phyloP scores from a whole-genome alignment of 192 early-diverging fungal genomes.

The Coemansia brasiliensis region DNA sequence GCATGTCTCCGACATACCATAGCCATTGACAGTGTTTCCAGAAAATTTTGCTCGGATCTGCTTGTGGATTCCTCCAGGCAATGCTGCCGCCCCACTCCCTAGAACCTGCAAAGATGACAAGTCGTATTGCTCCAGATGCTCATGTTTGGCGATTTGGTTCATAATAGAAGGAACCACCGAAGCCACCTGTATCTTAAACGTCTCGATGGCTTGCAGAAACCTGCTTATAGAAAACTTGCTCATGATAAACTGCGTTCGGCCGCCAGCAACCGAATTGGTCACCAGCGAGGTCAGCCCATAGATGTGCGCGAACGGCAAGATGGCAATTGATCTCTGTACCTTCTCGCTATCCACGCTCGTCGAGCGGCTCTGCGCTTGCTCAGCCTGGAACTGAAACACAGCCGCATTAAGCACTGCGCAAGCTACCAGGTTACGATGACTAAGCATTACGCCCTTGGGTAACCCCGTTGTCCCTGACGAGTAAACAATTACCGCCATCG shows the following conservation, averaged over 20 bases:
- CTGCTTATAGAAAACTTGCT: constrained; percentile 64
- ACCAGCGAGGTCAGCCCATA: constrained; percentile 33
- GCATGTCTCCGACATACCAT: constrained; percentile 62
- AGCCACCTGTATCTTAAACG: constrained; percentile 60
- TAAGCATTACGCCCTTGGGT: constrained; percentile 66
- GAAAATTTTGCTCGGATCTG: constrained; percentile 32
- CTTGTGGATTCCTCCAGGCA: constrained; percentile 69
- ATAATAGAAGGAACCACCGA: constrained; percentile 65
- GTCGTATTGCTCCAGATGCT: constrained; percentile 67
- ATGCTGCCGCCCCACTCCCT: constrained; percentile 77
- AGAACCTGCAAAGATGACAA: constrained; percentile 61
- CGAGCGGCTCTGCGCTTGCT: background rate
- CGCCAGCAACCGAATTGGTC: constrained; percentile 16
- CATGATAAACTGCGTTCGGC: constrained; percentile 59
- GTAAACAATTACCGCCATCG: constrained; percentile 60
- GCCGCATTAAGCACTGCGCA: constrained; percentile 41
- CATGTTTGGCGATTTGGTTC: constrained; percentile 65
- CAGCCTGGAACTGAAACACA: constrained; percentile 41
- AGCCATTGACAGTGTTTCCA: constrained; percentile 61
- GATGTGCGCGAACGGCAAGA: constrained; percentile 70
- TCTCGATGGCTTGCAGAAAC: constrained; percentile 63
- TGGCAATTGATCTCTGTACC: constrained; percentile 46
- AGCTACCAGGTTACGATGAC: constrained; percentile 69
- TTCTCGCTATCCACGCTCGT: constrained; percentile 19
- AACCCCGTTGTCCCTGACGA: constrained; percentile 68